Conservation (phyloP, 2,329 filamentous ascomycete species). For the Fusarium sp. region DNA sequence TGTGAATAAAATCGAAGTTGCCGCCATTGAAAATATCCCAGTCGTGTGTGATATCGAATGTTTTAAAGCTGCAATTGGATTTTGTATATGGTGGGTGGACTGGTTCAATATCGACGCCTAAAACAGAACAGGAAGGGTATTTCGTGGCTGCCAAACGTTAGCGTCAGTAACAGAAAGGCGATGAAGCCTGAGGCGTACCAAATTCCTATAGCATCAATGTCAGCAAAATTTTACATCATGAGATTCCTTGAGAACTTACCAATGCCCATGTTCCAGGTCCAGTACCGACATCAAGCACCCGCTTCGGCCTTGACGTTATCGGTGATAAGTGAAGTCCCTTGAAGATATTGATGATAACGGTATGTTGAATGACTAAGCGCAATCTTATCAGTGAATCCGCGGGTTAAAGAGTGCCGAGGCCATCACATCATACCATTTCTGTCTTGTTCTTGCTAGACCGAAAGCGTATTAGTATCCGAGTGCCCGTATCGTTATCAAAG, state of each 20-base stretch:
- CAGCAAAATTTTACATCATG: background rate
- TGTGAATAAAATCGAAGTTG: conserved; percentile 33
- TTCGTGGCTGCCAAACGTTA: conserved; percentile 30
- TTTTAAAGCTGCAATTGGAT: conserved; percentile 31
- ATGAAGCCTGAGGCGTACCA: conserved; percentile 1
- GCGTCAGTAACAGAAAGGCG: background rate
- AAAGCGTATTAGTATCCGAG: conserved; percentile 10
- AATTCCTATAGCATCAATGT: conserved; percentile 28
- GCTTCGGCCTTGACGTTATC: conserved; percentile 22
- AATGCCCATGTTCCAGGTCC: conserved; percentile 35
- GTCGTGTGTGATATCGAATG: conserved; percentile 33
- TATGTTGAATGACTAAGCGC: conserved; percentile 35
- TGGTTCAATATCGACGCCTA: conserved; percentile 36
- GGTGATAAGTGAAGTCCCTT: conserved; percentile 36
- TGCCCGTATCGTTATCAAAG: background rate
- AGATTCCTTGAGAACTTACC: background rate
- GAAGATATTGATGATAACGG: conserved; percentile 34
- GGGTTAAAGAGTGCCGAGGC: background rate
- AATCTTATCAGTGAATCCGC: conserved; percentile 13
- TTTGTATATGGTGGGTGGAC: conserved; percentile 25
- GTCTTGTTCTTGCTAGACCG: conserved; percentile 36
- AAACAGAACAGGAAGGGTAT: conserved; percentile 32
- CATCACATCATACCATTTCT: conserved; percentile 31
- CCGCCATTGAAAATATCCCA: conserved; percentile 25
- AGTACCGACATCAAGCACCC: conserved; percentile 35